Evolutionary conservation across 2,329 filamentous ascomycete species (phyloP), one percentile per base, ranked within the genome.

Genomic region (Annulohypoxylon truncatum): DNA sequence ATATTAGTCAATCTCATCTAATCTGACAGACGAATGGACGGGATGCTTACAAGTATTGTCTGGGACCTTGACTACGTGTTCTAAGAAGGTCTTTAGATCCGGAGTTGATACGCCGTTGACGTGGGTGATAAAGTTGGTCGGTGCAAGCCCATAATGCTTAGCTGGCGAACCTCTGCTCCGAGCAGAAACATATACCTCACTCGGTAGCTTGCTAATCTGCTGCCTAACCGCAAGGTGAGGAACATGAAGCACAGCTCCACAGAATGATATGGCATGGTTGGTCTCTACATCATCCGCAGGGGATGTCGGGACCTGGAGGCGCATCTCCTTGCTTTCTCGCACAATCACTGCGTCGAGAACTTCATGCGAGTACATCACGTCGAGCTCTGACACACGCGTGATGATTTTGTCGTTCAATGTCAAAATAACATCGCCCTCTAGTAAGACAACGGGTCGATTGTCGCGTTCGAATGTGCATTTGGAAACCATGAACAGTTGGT

Each of bases 401-500:
- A 98, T 95, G 68, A 98, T 89, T 76, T 95, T 92, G 72, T 87
- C 92, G 78, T 98, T 97, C 48, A 99, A 83, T 0, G 93, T 96
- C 64, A 99, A 86, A 62, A 99, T 89, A 55, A 99, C 91, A 76
- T 99, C 96, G 53, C 94, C 94, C 81, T 99, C 96, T 28, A 92
- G 84, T 13, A 99, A 85, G 13, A 90, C 87, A 84, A 66, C 76
- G 1, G 81, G 80, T 1, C 82, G 78, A 51, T 81, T 77, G 22
- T 78, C 80, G 12, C 87, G 84, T 78, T 90, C 88, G 73, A 90
- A 90, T 0, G 87, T 89, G 48, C 97, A 90, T 82, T 99, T 99
- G 74, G 93, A 91, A 28, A 99, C 93, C 92, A 99, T 97, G 83
- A 99, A 99, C 35, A 99, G 87, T 80, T 99, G 96, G 77, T 99